Evolutionary conservation across 768 basidiomycete genomes (phyloP).

Genomic region (Pisolithus microcarpus): DNA sequence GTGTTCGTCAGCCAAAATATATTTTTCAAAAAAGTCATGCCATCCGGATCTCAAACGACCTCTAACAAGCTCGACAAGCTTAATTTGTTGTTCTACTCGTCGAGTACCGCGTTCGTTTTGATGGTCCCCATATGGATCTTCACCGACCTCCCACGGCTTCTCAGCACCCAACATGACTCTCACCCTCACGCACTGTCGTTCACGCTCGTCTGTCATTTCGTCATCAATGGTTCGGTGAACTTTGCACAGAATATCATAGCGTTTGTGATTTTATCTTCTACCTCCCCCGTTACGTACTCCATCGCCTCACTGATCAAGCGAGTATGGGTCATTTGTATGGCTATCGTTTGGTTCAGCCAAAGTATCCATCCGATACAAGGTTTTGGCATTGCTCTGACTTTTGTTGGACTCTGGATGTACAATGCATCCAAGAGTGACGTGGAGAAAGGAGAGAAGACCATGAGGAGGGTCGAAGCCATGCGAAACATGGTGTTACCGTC

Average conservation of each 20-base stretch:
- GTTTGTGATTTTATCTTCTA: constrained; percentile 91
- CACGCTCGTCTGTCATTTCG: constrained; percentile 72
- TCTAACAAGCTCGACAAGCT: constrained; percentile 91
- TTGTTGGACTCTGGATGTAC: constrained; percentile 90
- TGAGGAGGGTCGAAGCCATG: constrained; percentile 69
- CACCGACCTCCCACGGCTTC: constrained; percentile 70
- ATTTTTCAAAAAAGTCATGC: constrained; percentile 98
- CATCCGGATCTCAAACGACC: constrained; percentile 42
- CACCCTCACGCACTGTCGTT: constrained; percentile 45
- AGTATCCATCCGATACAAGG: constrained; percentile 77
- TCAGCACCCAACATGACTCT: constrained; percentile 41
- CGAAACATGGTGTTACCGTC: constrained; percentile 63
- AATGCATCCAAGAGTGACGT: constrained; percentile 91
- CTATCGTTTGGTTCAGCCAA: constrained; percentile 95
- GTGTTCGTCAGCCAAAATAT: constrained; percentile 98
- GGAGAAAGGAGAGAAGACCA: constrained; percentile 85
- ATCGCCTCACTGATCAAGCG: constrained; percentile 98
- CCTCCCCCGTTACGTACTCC: constrained; percentile 97
- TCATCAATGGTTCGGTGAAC: constrained; percentile 93
- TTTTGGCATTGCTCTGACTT: constrained; percentile 86
- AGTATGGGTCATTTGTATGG: constrained; percentile 95
- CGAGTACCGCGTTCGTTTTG: constrained; percentile 85
- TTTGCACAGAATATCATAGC: constrained; percentile 97
- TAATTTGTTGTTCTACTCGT: constrained; percentile 91
- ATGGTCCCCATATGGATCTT: constrained; percentile 97